phyloP scores from a whole-genome alignment of 2,329 filamentous ascomycete genomes.

The Colletotrichum siamense region DNA sequence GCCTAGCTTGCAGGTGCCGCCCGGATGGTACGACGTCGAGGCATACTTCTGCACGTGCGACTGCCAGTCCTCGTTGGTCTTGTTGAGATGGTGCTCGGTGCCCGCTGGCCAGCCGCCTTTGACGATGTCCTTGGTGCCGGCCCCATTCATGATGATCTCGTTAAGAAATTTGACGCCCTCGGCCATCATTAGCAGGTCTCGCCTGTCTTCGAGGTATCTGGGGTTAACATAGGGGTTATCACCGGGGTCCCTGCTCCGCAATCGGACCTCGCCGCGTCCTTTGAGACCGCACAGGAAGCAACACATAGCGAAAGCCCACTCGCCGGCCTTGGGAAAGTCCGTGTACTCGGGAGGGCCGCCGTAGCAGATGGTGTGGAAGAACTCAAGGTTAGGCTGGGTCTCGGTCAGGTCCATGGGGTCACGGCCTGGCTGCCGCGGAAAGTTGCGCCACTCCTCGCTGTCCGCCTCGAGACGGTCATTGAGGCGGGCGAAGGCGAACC shows the following conservation, averaged over 20 bases:
- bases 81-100: conserved; percentile 45
- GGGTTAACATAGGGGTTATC: neutral
- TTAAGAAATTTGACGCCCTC: neutral
- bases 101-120: neutral
- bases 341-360: neutral
- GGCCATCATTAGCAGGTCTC: neutral
- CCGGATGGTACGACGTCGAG: neutral
- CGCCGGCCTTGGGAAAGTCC: neutral
- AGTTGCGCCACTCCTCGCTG: neutral
- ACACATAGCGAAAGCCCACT: neutral
- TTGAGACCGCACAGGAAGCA: neutral
- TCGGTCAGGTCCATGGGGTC: neutral
- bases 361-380: neutral
- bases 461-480: neutral
- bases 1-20: neutral
- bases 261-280: neutral
- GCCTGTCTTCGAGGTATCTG: neutral
- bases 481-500: neutral
- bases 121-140: neutral
- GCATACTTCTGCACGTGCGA: neutral
- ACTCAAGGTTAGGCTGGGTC: neutral
- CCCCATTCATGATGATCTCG: neutral
- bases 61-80: conserved; percentile 48
- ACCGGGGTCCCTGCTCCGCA: neutral
- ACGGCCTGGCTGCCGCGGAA: neutral